A percentile compares a stretch with the other conserved stretches of the same genome.
These are phyloP conservation scores for Musa balbisiana DNA, from an alignment of 202 grass and related monocot genomes.

Conservation along the genomic window DNA sequence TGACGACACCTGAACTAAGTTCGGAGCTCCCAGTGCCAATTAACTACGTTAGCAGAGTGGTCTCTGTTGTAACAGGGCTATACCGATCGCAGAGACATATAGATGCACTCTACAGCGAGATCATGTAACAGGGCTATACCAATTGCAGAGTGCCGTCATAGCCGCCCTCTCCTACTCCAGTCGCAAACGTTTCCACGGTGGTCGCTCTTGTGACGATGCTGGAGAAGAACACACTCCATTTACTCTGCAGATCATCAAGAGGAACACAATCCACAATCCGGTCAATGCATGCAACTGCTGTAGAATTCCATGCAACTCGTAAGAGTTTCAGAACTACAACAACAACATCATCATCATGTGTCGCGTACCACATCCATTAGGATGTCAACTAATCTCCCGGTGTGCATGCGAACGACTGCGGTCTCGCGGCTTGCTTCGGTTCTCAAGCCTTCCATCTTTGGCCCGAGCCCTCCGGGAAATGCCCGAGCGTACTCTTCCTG, in stretches of 20 bases:
- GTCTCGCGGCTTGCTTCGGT: conserved; percentile 45
- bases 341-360: not conserved
- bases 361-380: conserved; percentile 54
- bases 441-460: conserved; percentile 1
- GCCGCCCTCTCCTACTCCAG: not conserved
- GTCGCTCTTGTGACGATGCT: conserved; percentile 28
- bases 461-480: conserved; percentile 14
- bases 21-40: no score
- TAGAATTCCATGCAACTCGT: no score
- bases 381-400: conserved; percentile 23
- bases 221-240: conserved; percentile 36
- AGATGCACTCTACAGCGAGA: not conserved
- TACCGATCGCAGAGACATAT: no score
- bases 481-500: conserved; percentile 24
- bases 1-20: no score
- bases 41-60: no score
- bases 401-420: conserved; percentile 27
- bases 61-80: no score
- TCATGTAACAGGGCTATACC: conserved; percentile 29
- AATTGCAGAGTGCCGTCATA: conserved; percentile 41
- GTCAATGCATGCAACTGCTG: not conserved
- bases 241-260: conserved; percentile 31
- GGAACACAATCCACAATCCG: not conserved
- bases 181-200: conserved; percentile 23
- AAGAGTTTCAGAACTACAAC: no score